phyloP scores from a whole-genome alignment of 2,329 filamentous ascomycete species.

The Colletotrichum cuscutae region DNA sequence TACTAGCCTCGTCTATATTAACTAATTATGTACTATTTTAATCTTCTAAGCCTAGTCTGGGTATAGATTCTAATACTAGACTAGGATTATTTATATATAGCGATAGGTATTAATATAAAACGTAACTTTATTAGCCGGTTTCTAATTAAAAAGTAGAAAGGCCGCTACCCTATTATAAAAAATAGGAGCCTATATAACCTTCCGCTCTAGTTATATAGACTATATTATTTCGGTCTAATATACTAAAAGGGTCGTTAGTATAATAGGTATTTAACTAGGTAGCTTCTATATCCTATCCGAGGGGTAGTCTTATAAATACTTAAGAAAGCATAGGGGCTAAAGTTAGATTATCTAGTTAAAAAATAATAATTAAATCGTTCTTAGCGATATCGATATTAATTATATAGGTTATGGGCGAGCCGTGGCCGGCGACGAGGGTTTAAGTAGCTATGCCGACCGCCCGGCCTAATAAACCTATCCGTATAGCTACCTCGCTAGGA shows the following conservation, averaged over 20 bases:
- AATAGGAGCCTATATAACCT: not conserved
- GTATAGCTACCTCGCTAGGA: not conserved
- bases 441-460: not conserved
- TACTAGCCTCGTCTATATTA: not conserved
- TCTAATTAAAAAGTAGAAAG: not conserved
- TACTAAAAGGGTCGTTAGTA: not conserved
- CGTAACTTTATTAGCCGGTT: not conserved
- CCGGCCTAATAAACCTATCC: not conserved
- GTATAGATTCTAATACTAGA: not conserved
- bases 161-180: not conserved
- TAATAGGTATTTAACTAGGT: not conserved
- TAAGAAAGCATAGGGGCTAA: not conserved
- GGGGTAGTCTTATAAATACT: not conserved
- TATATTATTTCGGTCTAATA: not conserved
- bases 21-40: not conserved
- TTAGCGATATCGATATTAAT: not conserved
- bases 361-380: not conserved
- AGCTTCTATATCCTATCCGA: not conserved
- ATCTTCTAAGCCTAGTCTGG: not conserved
- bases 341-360: not conserved
- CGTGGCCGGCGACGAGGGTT: not conserved
- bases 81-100: not conserved
- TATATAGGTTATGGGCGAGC: not conserved
- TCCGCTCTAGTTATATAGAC: not conserved
- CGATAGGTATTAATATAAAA: not conserved